Conservation (phyloP, 1,284 basidiomycete species). For the Trichosporon coremiiforme region DNA sequence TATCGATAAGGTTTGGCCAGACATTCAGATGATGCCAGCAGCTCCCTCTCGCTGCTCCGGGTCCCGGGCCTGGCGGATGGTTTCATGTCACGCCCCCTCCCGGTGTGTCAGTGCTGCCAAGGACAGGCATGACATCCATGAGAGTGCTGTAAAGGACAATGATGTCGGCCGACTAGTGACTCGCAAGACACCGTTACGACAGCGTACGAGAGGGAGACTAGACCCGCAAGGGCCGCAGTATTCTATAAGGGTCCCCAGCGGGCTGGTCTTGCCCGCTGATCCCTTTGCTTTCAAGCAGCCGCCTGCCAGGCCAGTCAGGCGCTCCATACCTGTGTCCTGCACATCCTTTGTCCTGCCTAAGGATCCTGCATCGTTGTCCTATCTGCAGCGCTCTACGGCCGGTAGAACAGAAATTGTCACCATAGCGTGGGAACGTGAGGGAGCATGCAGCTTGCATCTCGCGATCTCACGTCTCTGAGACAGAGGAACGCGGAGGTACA, state of each 20-base stretch:
- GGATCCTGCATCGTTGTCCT: too few species aligned
- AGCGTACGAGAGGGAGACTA: not conserved
- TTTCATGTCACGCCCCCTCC: slow-evolving; percentile 1
- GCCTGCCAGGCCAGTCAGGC: too few species aligned
- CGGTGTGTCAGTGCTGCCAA: not conserved
- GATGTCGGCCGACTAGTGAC: not conserved
- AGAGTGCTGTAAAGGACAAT: too few species aligned
- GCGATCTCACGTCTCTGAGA: not conserved
- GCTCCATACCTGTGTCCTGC: too few species aligned
- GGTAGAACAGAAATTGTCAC: too few species aligned
- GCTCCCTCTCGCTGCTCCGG: not conserved
- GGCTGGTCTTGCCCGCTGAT: not conserved
- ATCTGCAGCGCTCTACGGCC: too few species aligned
- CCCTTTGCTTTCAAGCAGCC: not conserved
- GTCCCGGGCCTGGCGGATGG: not conserved
- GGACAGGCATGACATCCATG: not conserved
- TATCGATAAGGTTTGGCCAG: not conserved
- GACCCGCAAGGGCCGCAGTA: not conserved
- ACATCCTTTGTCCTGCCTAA: too few species aligned
- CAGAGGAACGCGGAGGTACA: not conserved
- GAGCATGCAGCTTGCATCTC: too few species aligned
- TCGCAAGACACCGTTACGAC: not conserved
- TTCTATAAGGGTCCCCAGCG: not conserved
- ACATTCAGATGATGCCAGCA: not conserved
- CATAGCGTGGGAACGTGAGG: too few species aligned